Base-by-base conservation (phyloP, 768 basidiomycete genomes). In the Suillus spraguei region DNA sequence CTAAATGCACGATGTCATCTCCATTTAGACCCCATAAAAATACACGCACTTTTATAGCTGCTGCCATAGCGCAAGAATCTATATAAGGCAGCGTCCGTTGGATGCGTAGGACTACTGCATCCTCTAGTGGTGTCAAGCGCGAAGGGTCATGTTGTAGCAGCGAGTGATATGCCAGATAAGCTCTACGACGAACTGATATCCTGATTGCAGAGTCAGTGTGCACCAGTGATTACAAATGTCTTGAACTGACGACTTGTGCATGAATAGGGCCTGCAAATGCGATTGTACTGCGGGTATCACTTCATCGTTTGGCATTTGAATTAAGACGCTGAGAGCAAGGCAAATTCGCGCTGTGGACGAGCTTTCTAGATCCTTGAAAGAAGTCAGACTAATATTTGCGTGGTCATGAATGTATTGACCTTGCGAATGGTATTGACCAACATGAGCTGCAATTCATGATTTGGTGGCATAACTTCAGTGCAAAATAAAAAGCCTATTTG, bases 341-440 rank as follows among this genome's bases (percentile, higher is more conserved):
- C 85, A 89, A 63, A 93, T 87, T 16, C 83, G 82, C 22, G 86
- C 68, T 49, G 84, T 66, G 3, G 79, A 76, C 3, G 79, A 65
- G 59, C 85, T 85, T 73, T 92, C 91, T 35, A 95, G 72, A 70
- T 95, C 93, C 92, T 94, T 36, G 5, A 28, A 22, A 50, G 14
- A 14, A 32, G 22, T 69, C n/a, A 71, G 63, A 50, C 10, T 49
- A 16, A 24, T 44, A 49, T 11, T 9, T 65, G 36, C 55, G 11
- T 47, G 24, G 38, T 35, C 20, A 41, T 11, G 60, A 54, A 5
- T 41, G 35, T 8, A 50, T 72, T 62, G 68, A 87, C 93, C 83
- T 95, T 95, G 65, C 92, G 87, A 39, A 94, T 72, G 5, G 93
- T 94, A 67, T 95, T 95, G 63, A 95, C 87, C 24, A 94, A 81